Percentiles rank a stretch among this genome's conserved stretches.
phyloP scores from a whole-genome alignment of 805 yeast species.

The Ascoidea tarda region DNA sequence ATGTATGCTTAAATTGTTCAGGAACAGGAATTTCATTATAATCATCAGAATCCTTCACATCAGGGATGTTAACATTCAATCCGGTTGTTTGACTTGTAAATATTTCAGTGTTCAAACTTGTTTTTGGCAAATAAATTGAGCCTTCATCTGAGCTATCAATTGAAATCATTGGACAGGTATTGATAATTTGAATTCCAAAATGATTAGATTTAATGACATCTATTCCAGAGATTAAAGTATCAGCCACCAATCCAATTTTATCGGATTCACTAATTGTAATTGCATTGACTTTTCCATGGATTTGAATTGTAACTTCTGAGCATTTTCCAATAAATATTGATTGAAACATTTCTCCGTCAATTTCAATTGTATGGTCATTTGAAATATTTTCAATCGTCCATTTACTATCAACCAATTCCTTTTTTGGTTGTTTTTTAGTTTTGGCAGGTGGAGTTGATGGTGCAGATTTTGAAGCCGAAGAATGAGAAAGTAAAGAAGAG shows the following conservation, averaged over 20 bases:
- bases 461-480: constrained; percentile 4
- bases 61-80: constrained; percentile 74
- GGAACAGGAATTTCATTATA: constrained; percentile 74
- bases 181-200: constrained; percentile 77
- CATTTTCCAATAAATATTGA: constrained; percentile 84
- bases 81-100: constrained; percentile 79
- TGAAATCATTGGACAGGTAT: constrained; percentile 69
- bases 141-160: constrained; percentile 87
- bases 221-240: constrained; percentile 73
- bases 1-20: constrained; percentile 76
- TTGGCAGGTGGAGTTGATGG: constrained; percentile 16
- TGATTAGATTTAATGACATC: constrained; percentile 72
- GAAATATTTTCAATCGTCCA: constrained; percentile 82
- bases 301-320: constrained; percentile 54
- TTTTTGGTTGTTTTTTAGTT: constrained; percentile 34
- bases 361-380: constrained; percentile 39
- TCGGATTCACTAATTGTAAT: constrained; percentile 63
- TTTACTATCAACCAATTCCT: constrained; percentile 71
- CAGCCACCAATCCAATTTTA: constrained; percentile 67
- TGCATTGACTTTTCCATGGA: constrained; percentile 87
- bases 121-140: constrained; percentile 59
- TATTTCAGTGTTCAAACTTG: constrained; percentile 60
- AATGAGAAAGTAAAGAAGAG: constrained; percentile 28
- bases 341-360: constrained; percentile 77
- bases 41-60: constrained; percentile 44